phyloP scores from a whole-genome alignment of 2,329 filamentous ascomycete species.

The Chaetomiaceae sp. region DNA sequence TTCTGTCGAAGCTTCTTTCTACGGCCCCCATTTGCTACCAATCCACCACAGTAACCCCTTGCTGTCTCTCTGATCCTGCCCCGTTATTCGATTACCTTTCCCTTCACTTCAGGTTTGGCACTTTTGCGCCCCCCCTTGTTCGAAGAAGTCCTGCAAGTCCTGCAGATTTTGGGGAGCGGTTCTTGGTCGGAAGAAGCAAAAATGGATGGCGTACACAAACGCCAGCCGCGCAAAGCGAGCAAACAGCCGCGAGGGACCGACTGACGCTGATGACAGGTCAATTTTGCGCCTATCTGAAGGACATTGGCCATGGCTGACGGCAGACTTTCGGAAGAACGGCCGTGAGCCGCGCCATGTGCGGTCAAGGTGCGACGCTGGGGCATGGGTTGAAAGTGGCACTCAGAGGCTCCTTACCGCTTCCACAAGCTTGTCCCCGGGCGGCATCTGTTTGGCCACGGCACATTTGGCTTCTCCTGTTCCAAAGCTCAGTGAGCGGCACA shows the following conservation, averaged over 20 bases:
- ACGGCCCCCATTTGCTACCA: neutral
- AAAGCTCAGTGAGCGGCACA: slow-evolving; percentile 23
- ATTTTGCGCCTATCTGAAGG: slow-evolving; percentile 4
- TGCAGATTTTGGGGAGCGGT: neutral
- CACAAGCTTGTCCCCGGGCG: slow-evolving; percentile 2
- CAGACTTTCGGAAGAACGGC: slow-evolving; percentile 9
- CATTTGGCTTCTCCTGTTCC: slow-evolving; percentile 15
- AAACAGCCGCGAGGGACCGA: slow-evolving; percentile 10
- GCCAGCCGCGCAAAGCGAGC: slow-evolving; percentile 17
- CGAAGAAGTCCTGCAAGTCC: neutral
- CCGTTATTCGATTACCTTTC: slow-evolving; percentile 11
- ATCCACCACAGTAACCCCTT: neutral
- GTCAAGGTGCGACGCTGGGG: slow-evolving; percentile 1
- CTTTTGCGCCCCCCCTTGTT: neutral
- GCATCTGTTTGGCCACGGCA: slow-evolving; percentile 20
- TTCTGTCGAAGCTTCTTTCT: neutral
- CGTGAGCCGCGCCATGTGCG: slow-evolving; percentile 11
- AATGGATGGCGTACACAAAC: slow-evolving; percentile 12
- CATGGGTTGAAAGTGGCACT: neutral
- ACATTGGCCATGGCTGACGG: neutral
- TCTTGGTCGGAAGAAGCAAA: neutral
- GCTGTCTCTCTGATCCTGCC: slow-evolving; percentile 11
- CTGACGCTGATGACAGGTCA: slow-evolving; percentile 1
- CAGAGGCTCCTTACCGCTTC: slow-evolving; percentile 11
- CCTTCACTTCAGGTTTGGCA: neutral